Evolutionary conservation across 805 yeast species (phyloP).

Genomic region (Candida pseudoglaebosa): DNA sequence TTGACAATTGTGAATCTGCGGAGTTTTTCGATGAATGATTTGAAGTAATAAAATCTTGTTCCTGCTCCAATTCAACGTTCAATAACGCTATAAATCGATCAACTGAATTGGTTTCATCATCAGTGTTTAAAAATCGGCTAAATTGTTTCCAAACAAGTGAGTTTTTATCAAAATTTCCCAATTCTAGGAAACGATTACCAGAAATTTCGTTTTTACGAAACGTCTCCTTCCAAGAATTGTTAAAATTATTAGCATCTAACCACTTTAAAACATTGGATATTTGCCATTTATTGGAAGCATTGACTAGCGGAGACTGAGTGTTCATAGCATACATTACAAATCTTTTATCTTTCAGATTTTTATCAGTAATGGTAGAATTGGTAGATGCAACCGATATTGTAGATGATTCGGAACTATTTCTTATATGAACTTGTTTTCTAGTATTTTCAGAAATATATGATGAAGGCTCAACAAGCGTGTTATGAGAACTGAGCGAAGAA

Average conservation of each 20-base stretch:
- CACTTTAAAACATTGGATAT: slow-evolving; percentile 61
- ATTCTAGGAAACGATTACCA: slow-evolving; percentile 61
- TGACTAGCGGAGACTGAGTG: slow-evolving; percentile 21
- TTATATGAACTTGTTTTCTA: slow-evolving; percentile 13
- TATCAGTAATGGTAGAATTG: slow-evolving; percentile 27
- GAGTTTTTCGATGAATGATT: slow-evolving; percentile 8
- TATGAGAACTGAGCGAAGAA: no score
- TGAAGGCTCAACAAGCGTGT: not conserved
- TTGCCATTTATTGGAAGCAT: slow-evolving; percentile 54
- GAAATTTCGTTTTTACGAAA: slow-evolving; percentile 55
- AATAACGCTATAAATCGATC: slow-evolving; percentile 39
- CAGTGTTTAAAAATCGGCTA: slow-evolving; percentile 28
- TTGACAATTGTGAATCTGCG: slow-evolving; percentile 9
- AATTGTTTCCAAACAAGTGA: slow-evolving; percentile 46
- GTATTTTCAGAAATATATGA: not conserved
- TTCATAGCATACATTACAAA: slow-evolving; percentile 42
- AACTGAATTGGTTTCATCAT: slow-evolving; percentile 49
- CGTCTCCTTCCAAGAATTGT: slow-evolving; percentile 66
- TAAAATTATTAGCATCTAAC: slow-evolving; percentile 67
- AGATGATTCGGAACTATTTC: slow-evolving; percentile 36
- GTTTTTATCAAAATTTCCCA: slow-evolving; percentile 59
- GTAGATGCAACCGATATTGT: slow-evolving; percentile 28
- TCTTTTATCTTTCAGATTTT: slow-evolving; percentile 33
- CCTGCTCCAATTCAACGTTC: slow-evolving; percentile 12
- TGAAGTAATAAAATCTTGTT: not conserved